A percentile compares a stretch with the other conserved stretches of the same genome.
phyloP scores from a whole-genome alignment of 768 basidiomycete species.

The Suillus bovinus region DNA sequence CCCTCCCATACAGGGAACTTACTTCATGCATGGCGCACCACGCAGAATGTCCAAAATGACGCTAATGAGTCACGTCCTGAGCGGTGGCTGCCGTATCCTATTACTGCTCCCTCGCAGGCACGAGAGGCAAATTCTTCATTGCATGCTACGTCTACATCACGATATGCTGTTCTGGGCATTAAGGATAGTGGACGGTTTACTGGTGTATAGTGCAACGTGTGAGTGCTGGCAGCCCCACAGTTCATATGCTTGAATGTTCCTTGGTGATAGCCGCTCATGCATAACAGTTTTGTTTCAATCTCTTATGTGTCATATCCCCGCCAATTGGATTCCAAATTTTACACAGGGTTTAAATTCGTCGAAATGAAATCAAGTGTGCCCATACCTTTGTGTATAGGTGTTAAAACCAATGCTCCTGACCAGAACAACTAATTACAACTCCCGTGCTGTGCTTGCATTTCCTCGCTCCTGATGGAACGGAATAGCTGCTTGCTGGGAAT shows the following conservation, averaged over 20 bases:
- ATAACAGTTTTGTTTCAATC: neutral
- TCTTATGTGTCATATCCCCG: neutral
- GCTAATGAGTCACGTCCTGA: constrained; percentile 52
- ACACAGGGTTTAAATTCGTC: neutral
- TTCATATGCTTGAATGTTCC: neutral
- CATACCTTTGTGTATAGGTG: neutral
- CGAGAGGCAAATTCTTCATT: neutral
- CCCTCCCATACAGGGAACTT: neutral
- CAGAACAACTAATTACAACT: neutral
- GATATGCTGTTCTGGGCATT: neutral
- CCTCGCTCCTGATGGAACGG: constrained; percentile 15
- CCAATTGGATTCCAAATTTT: neutral
- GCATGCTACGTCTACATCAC: constrained; percentile 1
- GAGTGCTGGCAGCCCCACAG: neutral
- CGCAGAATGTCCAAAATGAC: constrained; percentile 38
- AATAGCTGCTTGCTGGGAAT: constrained; percentile 23
- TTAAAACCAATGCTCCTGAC: neutral
- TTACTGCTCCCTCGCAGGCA: constrained; percentile 25
- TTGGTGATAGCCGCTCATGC: neutral
- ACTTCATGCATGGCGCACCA: neutral
- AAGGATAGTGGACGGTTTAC: constrained; percentile 22
- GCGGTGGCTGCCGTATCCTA: constrained; percentile 43
- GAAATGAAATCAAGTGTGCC: neutral
- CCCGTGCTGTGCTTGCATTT: constrained; percentile 18
- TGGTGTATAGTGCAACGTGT: neutral